Conservation (phyloP, 139 green algal species). For the Tetradesmus lagerheimii region DNA sequence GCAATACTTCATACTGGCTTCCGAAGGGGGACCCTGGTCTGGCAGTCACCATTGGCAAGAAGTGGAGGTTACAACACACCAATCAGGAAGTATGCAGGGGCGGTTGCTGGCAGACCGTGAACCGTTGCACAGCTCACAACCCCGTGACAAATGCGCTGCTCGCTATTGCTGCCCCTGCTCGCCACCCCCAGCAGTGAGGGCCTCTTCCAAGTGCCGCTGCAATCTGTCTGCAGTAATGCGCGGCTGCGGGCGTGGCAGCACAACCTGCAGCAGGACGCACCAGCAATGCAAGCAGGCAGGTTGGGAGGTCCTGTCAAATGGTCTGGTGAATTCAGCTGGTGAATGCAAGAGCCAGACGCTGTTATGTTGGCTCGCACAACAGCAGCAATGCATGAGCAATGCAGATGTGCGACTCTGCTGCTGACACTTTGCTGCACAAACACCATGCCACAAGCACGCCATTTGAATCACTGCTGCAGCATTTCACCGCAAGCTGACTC, state of each 20-base stretch:
- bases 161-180: background rate
- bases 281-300: background rate
- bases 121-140: too few species aligned
- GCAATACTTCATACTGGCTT: too few species aligned
- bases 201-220: constrained; percentile 43
- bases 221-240: constrained; percentile 44
- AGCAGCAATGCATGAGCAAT: background rate
- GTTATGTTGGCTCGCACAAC: too few species aligned
- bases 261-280: constrained; percentile 31
- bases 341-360: too few species aligned
- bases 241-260: constrained; percentile 47
- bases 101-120: too few species aligned
- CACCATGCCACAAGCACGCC: background rate
- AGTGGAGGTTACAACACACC: too few species aligned
- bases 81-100: background rate
- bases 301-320: background rate
- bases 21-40: too few species aligned
- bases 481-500: too few species aligned
- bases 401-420: background rate
- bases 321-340: too few species aligned
- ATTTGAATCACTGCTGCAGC: background rate
- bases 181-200: background rate
- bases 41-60: too few species aligned
- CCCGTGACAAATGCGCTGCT: background rate
- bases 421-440: background rate